These are phyloP conservation scores for Suillus subalutaceus DNA, from an alignment of 768 basidiomycete species.

Conservation along the genomic window DNA sequence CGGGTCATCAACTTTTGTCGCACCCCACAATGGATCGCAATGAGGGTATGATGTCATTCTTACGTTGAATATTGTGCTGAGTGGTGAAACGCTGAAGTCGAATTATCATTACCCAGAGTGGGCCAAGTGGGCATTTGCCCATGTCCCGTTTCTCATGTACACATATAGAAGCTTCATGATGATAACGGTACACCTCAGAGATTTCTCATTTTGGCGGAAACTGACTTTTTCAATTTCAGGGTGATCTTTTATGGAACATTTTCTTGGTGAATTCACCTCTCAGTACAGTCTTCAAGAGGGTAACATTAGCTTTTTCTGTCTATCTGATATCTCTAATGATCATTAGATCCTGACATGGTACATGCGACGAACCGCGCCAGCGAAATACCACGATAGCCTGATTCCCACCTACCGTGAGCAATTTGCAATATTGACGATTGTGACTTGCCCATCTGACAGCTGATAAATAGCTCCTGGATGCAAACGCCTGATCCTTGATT, in stretches of 20 bases:
- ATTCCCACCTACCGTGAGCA: conserved; percentile 53
- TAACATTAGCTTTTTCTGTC: conserved; percentile 17
- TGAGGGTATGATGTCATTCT: conserved; percentile 43
- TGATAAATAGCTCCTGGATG: conserved; percentile 51
- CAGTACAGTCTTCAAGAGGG: conserved; percentile 35
- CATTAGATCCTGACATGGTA: conserved; percentile 44
- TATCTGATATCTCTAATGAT: conserved; percentile 20
- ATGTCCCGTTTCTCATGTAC: conserved; percentile 51
- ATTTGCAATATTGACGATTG: neutral
- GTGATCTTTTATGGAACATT: conserved; percentile 33
- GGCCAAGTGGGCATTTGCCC: conserved; percentile 52
- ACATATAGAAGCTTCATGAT: conserved; percentile 51
- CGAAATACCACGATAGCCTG: conserved; percentile 46
- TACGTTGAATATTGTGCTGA: neutral
- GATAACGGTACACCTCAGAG: conserved; percentile 39
- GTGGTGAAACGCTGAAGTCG: conserved; percentile 27
- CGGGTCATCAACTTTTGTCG: conserved; percentile 61
- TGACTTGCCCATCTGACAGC: neutral
- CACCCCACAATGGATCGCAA: conserved; percentile 59
- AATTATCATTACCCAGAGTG: conserved; percentile 46
- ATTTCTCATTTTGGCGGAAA: neutral
- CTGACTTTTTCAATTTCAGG: neutral
- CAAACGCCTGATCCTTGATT: conserved; percentile 63
- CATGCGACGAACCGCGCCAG: conserved; percentile 49
- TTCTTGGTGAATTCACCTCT: conserved; percentile 42